These are phyloP conservation scores for Phlebopus sp. DNA, from an alignment of 1,284 basidiomycete genomes.

Conservation along the genomic window DNA sequence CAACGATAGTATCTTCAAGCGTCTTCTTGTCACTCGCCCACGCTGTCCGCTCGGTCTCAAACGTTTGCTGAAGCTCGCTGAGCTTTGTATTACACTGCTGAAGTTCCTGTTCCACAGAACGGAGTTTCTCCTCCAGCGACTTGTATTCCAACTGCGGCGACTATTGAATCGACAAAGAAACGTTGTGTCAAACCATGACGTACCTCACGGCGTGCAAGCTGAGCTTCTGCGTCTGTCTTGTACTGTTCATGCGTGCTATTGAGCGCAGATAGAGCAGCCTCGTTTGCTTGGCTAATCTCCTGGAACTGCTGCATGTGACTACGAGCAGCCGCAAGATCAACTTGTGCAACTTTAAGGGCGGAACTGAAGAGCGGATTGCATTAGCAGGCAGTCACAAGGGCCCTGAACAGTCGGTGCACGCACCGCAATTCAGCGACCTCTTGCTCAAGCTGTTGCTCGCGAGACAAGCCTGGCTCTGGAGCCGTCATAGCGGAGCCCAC, in stretches of 20 bases:
- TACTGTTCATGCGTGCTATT: conserved; percentile 78
- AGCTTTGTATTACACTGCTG: conserved; percentile 48
- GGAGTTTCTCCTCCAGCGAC: conserved; percentile 62
- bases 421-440: conserved; percentile 84
- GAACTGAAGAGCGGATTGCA: conserved; percentile 43
- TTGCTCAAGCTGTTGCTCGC: conserved; percentile 78
- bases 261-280: conserved; percentile 69
- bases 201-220: conserved; percentile 67
- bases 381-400: conserved; percentile 1
- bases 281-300: conserved; percentile 79
- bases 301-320: conserved; percentile 81
- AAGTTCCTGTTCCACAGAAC: conserved; percentile 56
- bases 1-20: conserved; percentile 74
- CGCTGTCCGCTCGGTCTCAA: conserved; percentile 63
- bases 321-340: conserved; percentile 68
- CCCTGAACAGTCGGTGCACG: conserved; percentile 34
- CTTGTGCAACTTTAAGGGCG: conserved; percentile 69
- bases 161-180: conserved; percentile 7
- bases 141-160: conserved; percentile 61
- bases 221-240: conserved; percentile 64
- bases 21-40: conserved; percentile 79
- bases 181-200: conserved; percentile 12
- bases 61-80: conserved; percentile 57
- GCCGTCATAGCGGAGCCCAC: conserved; percentile 28
- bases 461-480: conserved; percentile 48